Evolutionary conservation across 1,284 basidiomycete genomes (phyloP).

Genomic region (Moniliella sp.): DNA sequence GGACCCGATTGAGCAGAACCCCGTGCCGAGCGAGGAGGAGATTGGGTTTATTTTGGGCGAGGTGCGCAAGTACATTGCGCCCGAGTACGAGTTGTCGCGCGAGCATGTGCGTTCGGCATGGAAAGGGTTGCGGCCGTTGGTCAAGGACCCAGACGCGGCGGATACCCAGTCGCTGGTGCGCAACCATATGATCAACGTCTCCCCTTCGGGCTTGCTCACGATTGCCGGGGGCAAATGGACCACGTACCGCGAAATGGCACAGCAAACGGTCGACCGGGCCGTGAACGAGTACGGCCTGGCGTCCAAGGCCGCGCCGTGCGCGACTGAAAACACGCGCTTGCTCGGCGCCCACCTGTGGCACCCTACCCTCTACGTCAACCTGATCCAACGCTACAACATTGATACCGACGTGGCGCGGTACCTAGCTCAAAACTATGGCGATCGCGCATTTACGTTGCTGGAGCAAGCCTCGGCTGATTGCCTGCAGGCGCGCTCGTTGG

Average conservation of each 20-base stretch:
- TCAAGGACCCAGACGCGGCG: slow-evolving; percentile 59
- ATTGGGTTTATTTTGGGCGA: slow-evolving; percentile 91
- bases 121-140: slow-evolving; percentile 72
- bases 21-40: slow-evolving; percentile 70
- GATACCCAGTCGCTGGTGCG: slow-evolving; percentile 70
- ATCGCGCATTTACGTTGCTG: no score
- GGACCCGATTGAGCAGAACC: slow-evolving; percentile 54
- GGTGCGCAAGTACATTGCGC: slow-evolving; percentile 62
- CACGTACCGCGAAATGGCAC: slow-evolving; percentile 77
- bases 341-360: slow-evolving; percentile 88
- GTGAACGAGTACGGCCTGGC: slow-evolving; percentile 54
- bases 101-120: slow-evolving; percentile 94
- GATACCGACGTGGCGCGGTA: slow-evolving; percentile 82
- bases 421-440: slow-evolving; percentile 77
- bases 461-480: no score
- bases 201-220: slow-evolving; percentile 60
- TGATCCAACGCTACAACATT: slow-evolving; percentile 63
- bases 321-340: slow-evolving; percentile 59
- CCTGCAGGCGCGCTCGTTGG: no score
- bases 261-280: slow-evolving; percentile 77
- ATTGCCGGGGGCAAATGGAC: slow-evolving; percentile 98
- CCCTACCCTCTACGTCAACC: slow-evolving; percentile 84
- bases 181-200: slow-evolving; percentile 79
- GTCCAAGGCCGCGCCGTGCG: slow-evolving; percentile 42
- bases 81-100: slow-evolving; percentile 76